Evolutionary conservation across 164 flowering plant species (phyloP).

Genomic region (Dillenia suffruticosa): DNA sequence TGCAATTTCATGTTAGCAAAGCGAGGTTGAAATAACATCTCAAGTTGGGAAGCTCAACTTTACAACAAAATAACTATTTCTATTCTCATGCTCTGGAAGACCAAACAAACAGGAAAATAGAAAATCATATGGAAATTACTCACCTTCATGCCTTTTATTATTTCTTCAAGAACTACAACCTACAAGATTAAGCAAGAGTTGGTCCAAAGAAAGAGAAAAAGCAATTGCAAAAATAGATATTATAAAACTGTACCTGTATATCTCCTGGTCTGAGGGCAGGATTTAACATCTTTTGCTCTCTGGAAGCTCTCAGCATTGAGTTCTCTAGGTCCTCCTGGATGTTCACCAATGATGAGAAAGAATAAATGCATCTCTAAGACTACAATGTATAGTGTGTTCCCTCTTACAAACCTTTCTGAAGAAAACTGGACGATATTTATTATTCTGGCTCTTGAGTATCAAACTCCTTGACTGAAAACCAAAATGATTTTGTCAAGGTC

Average conservation of each 20-base stretch:
- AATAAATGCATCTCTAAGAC: not conserved
- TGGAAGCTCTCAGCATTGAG: slow-evolving; percentile 63
- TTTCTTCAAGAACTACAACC: slow-evolving; percentile 83
- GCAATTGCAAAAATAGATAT: slow-evolving; percentile 2
- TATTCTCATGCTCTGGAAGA: too few species aligned
- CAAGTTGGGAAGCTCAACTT: not conserved
- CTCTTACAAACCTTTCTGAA: slow-evolving; percentile 70
- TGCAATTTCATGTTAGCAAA: slow-evolving; percentile 26
- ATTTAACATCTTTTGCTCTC: slow-evolving; percentile 45
- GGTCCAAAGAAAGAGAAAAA: slow-evolving; percentile 1
- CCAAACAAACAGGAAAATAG: not conserved
- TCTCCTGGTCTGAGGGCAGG: slow-evolving; percentile 68
- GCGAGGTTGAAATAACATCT: not conserved
- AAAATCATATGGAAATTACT: not conserved
- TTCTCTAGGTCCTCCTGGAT: slow-evolving; percentile 83
- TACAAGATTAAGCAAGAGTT: slow-evolving; percentile 12
- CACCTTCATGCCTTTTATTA: slow-evolving; percentile 81
- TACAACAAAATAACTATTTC: too few species aligned
- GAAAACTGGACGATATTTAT: slow-evolving; percentile 77
- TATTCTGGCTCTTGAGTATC: slow-evolving; percentile 57
- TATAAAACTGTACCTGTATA: slow-evolving; percentile 47
- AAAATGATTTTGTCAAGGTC: slow-evolving; percentile 6
- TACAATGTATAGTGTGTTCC: too few species aligned
- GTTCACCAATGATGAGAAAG: not conserved
- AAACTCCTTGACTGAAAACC: slow-evolving; percentile 70